phyloP scores from a whole-genome alignment of 1,284 basidiomycete genomes.

The Grifola frondosa region DNA sequence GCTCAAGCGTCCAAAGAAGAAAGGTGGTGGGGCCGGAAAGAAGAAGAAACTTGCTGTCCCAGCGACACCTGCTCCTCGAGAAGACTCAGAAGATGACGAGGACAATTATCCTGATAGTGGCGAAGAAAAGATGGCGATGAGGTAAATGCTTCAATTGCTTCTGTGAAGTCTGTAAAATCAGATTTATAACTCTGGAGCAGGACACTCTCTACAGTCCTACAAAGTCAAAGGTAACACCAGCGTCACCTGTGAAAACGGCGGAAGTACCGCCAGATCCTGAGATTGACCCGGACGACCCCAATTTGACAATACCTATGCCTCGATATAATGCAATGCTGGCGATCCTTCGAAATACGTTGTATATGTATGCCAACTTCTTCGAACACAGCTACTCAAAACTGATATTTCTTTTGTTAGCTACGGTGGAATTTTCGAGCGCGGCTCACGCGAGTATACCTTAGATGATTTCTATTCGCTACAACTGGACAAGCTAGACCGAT shows the following conservation, averaged over 20 bases:
- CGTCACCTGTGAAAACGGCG: neutral
- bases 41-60: constrained; percentile 36
- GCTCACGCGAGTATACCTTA: constrained; percentile 80
- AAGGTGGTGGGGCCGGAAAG: constrained; percentile 39
- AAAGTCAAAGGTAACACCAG: neutral
- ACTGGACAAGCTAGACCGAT: constrained; percentile 81
- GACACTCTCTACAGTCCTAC: too few relatives aligned
- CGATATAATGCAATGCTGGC: constrained; percentile 95
- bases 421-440: constrained; percentile 84
- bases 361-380: constrained; percentile 57
- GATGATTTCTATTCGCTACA: constrained; percentile 81
- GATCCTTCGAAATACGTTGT: constrained; percentile 82
- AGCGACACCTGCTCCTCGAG: constrained; percentile 26
- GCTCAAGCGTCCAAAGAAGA: constrained; percentile 65
- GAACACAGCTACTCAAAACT: neutral
- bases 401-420: constrained; percentile 51
- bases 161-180: too few relatives aligned
- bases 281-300: constrained; percentile 70
- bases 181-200: too few relatives aligned
- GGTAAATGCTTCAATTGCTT: neutral
- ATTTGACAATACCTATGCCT: constrained; percentile 66
- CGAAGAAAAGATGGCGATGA: constrained; percentile 25
- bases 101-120: constrained; percentile 28
- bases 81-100: constrained; percentile 35
- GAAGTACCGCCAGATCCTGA: constrained; percentile 28